These are phyloP conservation scores for Onygenales sp. DNA, from an alignment of 2,329 filamentous ascomycete species.

Conservation along the genomic window DNA sequence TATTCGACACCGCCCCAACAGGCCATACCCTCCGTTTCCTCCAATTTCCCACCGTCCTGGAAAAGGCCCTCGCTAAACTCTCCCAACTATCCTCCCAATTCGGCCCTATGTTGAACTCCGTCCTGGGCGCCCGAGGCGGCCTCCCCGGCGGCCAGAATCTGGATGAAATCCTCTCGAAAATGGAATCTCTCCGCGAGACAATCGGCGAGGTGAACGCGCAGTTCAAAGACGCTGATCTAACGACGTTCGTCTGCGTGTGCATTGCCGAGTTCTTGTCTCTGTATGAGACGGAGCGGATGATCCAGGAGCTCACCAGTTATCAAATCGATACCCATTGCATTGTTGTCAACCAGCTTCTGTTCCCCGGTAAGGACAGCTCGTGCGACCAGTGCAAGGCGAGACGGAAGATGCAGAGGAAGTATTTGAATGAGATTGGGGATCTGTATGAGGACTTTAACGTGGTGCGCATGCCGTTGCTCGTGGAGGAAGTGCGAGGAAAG, in stretches of 20 bases:
- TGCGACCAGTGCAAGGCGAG: conserved; percentile 95
- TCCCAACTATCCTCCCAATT: conserved; percentile 91
- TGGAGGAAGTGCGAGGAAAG: conserved; percentile 92
- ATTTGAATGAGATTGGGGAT: conserved; percentile 96
- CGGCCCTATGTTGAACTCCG: conserved; percentile 87
- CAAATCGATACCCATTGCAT: conserved; percentile 94
- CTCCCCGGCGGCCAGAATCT: conserved; percentile 90
- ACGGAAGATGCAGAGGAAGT: conserved; percentile 98
- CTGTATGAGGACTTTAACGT: conserved; percentile 99
- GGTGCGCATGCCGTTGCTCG: conserved; percentile 91
- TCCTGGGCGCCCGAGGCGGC: conserved; percentile 67
- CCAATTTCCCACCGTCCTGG: conserved; percentile 94
- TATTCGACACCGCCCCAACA: conserved; percentile 97
- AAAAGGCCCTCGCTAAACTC: conserved; percentile 96
- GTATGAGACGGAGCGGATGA: conserved; percentile 99
- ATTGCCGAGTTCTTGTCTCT: conserved; percentile 94
- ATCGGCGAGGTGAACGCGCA: conserved; percentile 94
- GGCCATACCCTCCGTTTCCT: conserved; percentile 97
- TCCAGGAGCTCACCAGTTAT: conserved; percentile 90
- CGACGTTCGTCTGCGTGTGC: conserved; percentile 96
- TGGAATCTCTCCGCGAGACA: conserved; percentile 85
- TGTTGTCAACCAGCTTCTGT: conserved; percentile 95
- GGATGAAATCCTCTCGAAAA: conserved; percentile 84
- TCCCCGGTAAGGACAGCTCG: conserved; percentile 71
- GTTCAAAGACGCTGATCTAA: conserved; percentile 93